A percentile compares a stretch with the other conserved stretches of the same genome.
phyloP scores from a whole-genome alignment of 2,329 filamentous ascomycete species.

The Neopestalotiopsis sp. region DNA sequence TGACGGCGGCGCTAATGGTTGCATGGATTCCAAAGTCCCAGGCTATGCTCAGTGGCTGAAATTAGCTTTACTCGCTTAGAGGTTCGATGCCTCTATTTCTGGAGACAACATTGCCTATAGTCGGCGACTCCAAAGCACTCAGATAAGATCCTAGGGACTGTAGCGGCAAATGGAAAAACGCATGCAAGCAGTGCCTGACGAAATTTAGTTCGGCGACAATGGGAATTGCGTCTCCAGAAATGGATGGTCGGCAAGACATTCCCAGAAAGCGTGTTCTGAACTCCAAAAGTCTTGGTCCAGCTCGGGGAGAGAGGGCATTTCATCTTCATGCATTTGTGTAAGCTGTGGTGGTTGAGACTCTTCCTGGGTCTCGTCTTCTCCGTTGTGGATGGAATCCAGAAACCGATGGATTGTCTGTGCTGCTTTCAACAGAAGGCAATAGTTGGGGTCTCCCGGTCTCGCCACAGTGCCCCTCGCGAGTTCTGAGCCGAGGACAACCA shows the following conservation, averaged over 20 bases:
- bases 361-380: neutral
- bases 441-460: neutral
- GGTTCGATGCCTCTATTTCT: too few relatives aligned
- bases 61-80: too few relatives aligned
- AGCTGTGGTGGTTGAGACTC: neutral
- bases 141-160: too few relatives aligned
- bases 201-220: neutral
- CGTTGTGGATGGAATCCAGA: neutral
- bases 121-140: too few relatives aligned
- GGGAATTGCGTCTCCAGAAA: conserved; percentile 5
- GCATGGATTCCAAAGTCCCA: too few relatives aligned
- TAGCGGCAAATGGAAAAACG: too few relatives aligned
- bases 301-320: neutral
- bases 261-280: conserved; percentile 38
- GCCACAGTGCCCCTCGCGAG: neutral
- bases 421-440: neutral
- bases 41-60: too few relatives aligned
- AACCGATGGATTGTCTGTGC: neutral
- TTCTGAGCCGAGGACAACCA: neutral
- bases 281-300: conserved; percentile 22
- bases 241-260: conserved; percentile 35
- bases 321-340: neutral
- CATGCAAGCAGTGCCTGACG: too few relatives aligned
- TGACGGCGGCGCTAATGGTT: too few relatives aligned
- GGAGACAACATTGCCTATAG: too few relatives aligned